These are phyloP conservation scores for Globisporangium parvum DNA, from an alignment of 352 stramenopile genomes.

Conservation along the genomic window DNA sequence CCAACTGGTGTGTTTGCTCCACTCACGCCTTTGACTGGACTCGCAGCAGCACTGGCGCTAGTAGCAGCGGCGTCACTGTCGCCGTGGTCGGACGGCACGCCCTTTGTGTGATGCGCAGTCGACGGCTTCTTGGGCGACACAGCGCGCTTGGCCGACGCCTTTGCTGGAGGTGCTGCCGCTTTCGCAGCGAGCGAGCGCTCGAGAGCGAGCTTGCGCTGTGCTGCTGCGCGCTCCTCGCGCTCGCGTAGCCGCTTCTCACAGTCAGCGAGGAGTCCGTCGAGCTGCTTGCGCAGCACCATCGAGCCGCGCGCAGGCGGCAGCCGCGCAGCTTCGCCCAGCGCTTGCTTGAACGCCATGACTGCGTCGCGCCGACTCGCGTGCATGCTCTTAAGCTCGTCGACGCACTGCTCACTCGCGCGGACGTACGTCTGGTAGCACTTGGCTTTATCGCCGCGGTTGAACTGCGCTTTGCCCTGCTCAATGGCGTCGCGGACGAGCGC, in stretches of 20 bases:
- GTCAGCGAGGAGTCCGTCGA: slow-evolving; percentile 41
- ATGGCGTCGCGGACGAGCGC: slow-evolving; percentile 40
- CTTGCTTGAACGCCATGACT: slow-evolving; percentile 23
- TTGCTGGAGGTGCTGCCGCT: slow-evolving; percentile 4
- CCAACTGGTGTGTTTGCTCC: not conserved
- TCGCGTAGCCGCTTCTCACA: slow-evolving; percentile 29
- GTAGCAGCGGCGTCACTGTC: slow-evolving; percentile 11
- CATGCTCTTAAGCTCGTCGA: slow-evolving; percentile 31
- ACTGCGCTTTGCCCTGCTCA: slow-evolving; percentile 56
- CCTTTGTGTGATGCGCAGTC: not conserved
- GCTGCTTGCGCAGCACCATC: slow-evolving; percentile 51
- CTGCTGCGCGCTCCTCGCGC: slow-evolving; percentile 23
- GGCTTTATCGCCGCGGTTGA: slow-evolving; percentile 69
- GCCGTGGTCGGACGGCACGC: too few species aligned
- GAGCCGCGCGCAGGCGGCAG: slow-evolving; percentile 53
- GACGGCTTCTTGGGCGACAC: not conserved
- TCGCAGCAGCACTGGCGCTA: not conserved
- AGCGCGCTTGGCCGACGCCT: slow-evolving; percentile 1
- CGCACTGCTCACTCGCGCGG: slow-evolving; percentile 35
- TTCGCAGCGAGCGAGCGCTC: slow-evolving; percentile 4
- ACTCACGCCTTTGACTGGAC: not conserved
- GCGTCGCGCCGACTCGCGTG: slow-evolving; percentile 29
- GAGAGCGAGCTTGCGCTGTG: slow-evolving; percentile 11
- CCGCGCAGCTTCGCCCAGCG: slow-evolving; percentile 34
- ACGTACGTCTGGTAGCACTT: slow-evolving; percentile 69